These are phyloP conservation scores for Pezicula radicicola DNA, from an alignment of 2,329 filamentous ascomycete species.

Conservation along the genomic window DNA sequence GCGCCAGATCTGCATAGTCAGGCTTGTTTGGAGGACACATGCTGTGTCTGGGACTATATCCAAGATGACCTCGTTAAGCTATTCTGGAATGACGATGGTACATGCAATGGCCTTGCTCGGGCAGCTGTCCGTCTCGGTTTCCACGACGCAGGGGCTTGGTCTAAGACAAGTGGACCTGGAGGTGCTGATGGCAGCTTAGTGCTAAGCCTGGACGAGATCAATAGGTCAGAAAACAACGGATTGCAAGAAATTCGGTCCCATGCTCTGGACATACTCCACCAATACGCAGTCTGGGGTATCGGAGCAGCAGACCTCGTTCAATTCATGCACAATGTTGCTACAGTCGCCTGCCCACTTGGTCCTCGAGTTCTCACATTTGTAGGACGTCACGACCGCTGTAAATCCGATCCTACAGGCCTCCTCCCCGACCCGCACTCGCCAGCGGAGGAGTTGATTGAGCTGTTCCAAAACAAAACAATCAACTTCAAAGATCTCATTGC, in stretches of 20 bases:
- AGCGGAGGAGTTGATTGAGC: slow-evolving; percentile 44
- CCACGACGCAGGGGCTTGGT: slow-evolving; percentile 45
- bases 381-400: slow-evolving; percentile 42
- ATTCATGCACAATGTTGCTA: slow-evolving; percentile 33
- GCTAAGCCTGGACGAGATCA: slow-evolving; percentile 34
- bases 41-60: slow-evolving; percentile 44
- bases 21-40: slow-evolving; percentile 29
- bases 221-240: slow-evolving; percentile 42
- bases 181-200: slow-evolving; percentile 47
- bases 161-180: slow-evolving; percentile 30
- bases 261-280: slow-evolving; percentile 24
- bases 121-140: slow-evolving; percentile 44
- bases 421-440: slow-evolving; percentile 40
- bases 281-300: slow-evolving; percentile 40
- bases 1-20: neutral
- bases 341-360: slow-evolving; percentile 45
- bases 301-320: slow-evolving; percentile 53
- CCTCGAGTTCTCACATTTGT: slow-evolving; percentile 49
- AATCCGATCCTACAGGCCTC: slow-evolving; percentile 35
- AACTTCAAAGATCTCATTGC: slow-evolving; percentile 46
- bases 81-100: slow-evolving; percentile 34
- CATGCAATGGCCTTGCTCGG: slow-evolving; percentile 41
- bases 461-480: slow-evolving; percentile 53
- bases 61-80: slow-evolving; percentile 33
- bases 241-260: slow-evolving; percentile 40